phyloP scores from a whole-genome alignment of 2,329 filamentous ascomycete species.

The Alternaria gansuensis region DNA sequence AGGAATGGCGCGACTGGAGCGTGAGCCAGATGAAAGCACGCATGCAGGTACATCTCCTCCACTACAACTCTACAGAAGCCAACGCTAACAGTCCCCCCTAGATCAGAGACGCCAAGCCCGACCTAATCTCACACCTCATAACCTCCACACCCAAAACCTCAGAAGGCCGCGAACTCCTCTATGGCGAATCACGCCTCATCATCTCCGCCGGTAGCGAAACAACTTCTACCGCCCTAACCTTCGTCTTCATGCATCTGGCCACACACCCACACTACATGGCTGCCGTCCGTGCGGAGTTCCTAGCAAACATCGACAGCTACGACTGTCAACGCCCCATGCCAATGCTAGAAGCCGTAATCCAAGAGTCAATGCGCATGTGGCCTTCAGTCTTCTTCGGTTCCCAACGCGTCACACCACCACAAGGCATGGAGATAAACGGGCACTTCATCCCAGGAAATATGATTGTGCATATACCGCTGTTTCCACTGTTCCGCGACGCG shows the following conservation, averaged over 20 bases:
- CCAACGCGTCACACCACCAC: slow-evolving; percentile 42
- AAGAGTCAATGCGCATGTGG: slow-evolving; percentile 42
- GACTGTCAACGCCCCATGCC: slow-evolving; percentile 24
- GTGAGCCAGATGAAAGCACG: slow-evolving; percentile 34
- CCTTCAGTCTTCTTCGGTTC: slow-evolving; percentile 39
- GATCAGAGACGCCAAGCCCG: slow-evolving; percentile 30
- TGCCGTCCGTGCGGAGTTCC: slow-evolving; percentile 35
- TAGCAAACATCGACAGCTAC: slow-evolving; percentile 16
- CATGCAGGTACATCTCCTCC: slow-evolving; percentile 28
- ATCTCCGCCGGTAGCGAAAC: slow-evolving; percentile 55
- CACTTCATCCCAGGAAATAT: slow-evolving; percentile 41
- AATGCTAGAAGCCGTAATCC: slow-evolving; percentile 36
- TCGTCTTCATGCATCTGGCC: slow-evolving; percentile 56
- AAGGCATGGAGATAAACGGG: slow-evolving; percentile 37
- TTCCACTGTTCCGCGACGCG: slow-evolving; percentile 30
- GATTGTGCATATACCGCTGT: slow-evolving; percentile 36
- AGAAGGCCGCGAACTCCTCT: slow-evolving; percentile 33
- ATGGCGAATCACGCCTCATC: slow-evolving; percentile 45
- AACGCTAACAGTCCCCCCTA: slow-evolving; percentile 10
- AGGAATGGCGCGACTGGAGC: slow-evolving; percentile 39
- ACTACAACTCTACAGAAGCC: neutral
- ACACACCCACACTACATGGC: slow-evolving; percentile 28
- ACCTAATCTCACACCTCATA: slow-evolving; percentile 40
- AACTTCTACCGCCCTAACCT: slow-evolving; percentile 62
- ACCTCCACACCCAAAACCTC: slow-evolving; percentile 24